These are phyloP conservation scores for Plasmopara muralis DNA, from an alignment of 352 stramenopile species.

Conservation along the genomic window DNA sequence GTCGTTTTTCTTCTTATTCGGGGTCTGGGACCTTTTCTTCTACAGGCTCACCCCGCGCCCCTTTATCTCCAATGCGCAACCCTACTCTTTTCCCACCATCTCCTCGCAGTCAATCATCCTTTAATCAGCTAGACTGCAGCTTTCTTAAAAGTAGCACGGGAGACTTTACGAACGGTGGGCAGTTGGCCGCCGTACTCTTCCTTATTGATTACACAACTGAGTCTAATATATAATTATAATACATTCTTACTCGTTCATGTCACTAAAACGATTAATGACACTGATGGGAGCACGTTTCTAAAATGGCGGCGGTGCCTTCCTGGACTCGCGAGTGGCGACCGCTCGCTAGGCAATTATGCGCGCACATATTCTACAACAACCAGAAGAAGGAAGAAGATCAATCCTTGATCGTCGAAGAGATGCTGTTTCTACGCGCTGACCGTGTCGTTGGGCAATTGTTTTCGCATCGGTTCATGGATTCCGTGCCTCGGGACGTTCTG, in stretches of 20 bases:
- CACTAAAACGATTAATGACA: constrained; percentile 10
- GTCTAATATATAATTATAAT: constrained; percentile 9
- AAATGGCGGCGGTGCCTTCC: constrained; percentile 27
- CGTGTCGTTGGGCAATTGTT: constrained; percentile 47
- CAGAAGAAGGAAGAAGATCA: background rate
- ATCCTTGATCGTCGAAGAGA: constrained; percentile 13
- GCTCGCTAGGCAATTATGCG: constrained; percentile 42
- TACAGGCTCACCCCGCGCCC: constrained; percentile 7
- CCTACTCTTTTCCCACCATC: constrained; percentile 21
- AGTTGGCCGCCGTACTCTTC: constrained; percentile 43
- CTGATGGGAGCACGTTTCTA: background rate
- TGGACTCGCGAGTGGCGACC: constrained; percentile 64
- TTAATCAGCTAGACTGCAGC: constrained; percentile 27
- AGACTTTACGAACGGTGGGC: constrained; percentile 38
- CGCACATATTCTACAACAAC: constrained; percentile 8
- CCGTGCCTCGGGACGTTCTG: constrained; percentile 39
- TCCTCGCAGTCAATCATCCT: constrained; percentile 22
- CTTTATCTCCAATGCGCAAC: constrained; percentile 11
- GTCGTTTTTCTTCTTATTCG: constrained; percentile 42
- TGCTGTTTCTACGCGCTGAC: constrained; percentile 34
- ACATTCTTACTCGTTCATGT: constrained; percentile 4
- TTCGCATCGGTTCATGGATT: constrained; percentile 42
- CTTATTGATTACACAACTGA: constrained; percentile 21
- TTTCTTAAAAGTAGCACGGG: constrained; percentile 20
- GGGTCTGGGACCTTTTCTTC: constrained; percentile 18